Evolutionary conservation across 352 stramenopile genomes (phyloP).

Genomic region (Pythium phragmiticola): DNA sequence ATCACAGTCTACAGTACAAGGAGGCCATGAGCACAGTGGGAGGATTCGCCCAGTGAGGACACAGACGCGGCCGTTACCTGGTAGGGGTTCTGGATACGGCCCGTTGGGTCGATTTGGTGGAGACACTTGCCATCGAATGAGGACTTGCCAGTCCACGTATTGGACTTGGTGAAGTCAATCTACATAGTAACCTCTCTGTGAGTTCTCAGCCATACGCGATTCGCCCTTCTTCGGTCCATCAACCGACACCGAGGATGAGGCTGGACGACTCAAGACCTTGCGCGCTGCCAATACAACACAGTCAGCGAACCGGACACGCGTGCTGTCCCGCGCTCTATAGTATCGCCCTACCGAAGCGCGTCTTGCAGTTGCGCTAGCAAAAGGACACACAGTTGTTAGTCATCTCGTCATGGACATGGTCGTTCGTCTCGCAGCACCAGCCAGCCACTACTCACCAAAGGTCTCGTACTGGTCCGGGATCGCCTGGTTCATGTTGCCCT

Average conservation of each 20-base stretch:
- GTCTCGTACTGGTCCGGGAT: conserved; percentile 65
- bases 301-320: background rate
- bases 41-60: background rate
- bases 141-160: conserved; percentile 67
- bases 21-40: background rate
- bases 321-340: background rate
- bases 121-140: conserved; percentile 65
- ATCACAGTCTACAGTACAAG: conserved; percentile 47
- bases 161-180: conserved; percentile 81
- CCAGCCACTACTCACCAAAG: conserved; percentile 38
- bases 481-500: conserved; percentile 33
- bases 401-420: background rate
- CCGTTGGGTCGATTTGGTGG: conserved; percentile 65
- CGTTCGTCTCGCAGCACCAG: background rate
- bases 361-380: conserved; percentile 56
- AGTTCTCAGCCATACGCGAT: background rate
- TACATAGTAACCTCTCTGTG: conserved; percentile 13
- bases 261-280: conserved; percentile 65
- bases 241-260: conserved; percentile 64
- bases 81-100: conserved; percentile 56
- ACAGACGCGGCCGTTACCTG: conserved; percentile 27
- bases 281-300: conserved; percentile 15
- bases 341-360: conserved; percentile 41
- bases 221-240: background rate
- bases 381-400: conserved; percentile 1